Evolutionary conservation across 2,329 filamentous ascomycete genomes (phyloP), one percentile per base, ranked within the genome.

Genomic region (Zopfia rhizophila): DNA sequence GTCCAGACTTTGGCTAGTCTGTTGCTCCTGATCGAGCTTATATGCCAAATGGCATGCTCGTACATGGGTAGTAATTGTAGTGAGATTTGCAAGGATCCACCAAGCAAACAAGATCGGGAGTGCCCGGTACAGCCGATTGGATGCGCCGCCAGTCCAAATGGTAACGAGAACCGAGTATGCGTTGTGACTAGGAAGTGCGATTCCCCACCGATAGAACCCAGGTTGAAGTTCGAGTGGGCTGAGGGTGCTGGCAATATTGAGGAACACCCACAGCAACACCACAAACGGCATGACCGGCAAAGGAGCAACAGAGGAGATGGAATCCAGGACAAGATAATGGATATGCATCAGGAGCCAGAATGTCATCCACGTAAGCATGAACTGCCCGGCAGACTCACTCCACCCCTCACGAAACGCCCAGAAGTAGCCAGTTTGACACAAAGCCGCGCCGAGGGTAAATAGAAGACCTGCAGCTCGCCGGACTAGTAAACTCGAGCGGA

Each of bases 271-370:
- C 0, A 68, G 55, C 4, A 79, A 62, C 4, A 78, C 55, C 6
- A 71, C 68, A 65, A 79, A 76, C 0, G 78, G 78, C 33, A 78
- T 63, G 44, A 66, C 73, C 0, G 66, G 61, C 7, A 67, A 53
- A 0, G 74, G 69, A 2, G 77, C 45, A 62, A 74, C 74, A 25
- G 72, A 62, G 0, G 75, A 73, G 31, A 76, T 69, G n/a, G 70
- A 63, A 45, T 80, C 77, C 2, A 79, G 62, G 11, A 70, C 65
- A 12, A 75, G 61, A 40, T 78, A 77, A 47, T 79, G 75, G 38
- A 74, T 50, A 54, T 77, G 73, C 18, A 70, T 72, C 13, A 74
- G 74, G 1, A 79, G 64, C 76, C 75, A 78, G 4, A 77, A 43
- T 0, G 58, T 49, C 58, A 76, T 65, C 77, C 77, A 79, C 4